Evolutionary conservation across 1,139 yeast genomes (phyloP).

Genomic region (Arxiozyma slooffiae): DNA sequence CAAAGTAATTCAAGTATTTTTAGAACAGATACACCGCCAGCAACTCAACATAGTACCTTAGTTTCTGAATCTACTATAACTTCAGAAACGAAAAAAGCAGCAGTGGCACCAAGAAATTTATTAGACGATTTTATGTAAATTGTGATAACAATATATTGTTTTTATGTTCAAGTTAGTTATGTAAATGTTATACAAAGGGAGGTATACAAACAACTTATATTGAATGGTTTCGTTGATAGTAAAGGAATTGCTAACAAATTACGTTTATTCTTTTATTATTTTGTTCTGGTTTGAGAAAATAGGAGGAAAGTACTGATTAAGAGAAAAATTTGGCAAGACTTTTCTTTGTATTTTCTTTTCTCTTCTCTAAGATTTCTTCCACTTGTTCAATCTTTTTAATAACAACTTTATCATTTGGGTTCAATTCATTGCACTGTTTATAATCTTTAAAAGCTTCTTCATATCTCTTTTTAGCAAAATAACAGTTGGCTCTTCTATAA

Average conservation of each 20-base stretch:
- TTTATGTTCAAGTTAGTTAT: neutral
- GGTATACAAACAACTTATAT: neutral
- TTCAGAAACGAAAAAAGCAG: neutral
- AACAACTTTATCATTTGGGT: slow-evolving; percentile 46
- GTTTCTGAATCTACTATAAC: slow-evolving; percentile 1
- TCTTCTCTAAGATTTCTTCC: slow-evolving; percentile 34
- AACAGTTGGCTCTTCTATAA: slow-evolving; percentile 51
- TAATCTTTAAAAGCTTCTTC: slow-evolving; percentile 44
- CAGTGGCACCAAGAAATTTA: slow-evolving; percentile 16
- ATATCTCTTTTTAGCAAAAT: slow-evolving; percentile 36
- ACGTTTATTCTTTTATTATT: too few relatives aligned
- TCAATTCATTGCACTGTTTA: slow-evolving; percentile 36
- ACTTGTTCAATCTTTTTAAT: slow-evolving; percentile 36
- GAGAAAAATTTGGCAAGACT: slow-evolving; percentile 51
- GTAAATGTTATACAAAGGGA: too few relatives aligned
- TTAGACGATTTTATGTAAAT: slow-evolving; percentile 26
- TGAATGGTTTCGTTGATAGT: too few relatives aligned
- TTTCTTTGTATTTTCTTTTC: slow-evolving; percentile 42
- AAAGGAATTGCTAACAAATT: neutral
- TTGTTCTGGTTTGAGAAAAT: too few relatives aligned
- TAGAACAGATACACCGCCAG: neutral
- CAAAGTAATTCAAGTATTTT: neutral
- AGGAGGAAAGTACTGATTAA: slow-evolving; percentile 2
- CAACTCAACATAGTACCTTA: slow-evolving; percentile 4
- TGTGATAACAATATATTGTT: neutral